Evolutionary conservation across 1,139 yeast genomes (phyloP).

Genomic region (Magnusiomyces ingens): DNA sequence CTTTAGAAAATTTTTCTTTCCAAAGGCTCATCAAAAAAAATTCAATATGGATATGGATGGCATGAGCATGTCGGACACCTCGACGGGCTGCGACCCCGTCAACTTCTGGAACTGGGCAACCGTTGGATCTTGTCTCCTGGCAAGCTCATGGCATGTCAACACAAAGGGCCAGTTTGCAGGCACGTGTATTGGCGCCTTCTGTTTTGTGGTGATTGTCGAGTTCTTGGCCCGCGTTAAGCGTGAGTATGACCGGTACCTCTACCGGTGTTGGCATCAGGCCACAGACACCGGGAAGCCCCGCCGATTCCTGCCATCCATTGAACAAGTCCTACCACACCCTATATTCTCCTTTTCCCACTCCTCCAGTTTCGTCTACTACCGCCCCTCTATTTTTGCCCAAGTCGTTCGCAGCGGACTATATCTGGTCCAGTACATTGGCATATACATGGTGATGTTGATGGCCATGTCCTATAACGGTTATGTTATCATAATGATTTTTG

Average conservation of each 20-base stretch:
- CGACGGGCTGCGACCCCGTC: too few species aligned
- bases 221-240: conserved; percentile 51
- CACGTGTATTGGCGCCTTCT: conserved; percentile 58
- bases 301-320: too few species aligned
- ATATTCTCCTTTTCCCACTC: neutral
- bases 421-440: conserved; percentile 55
- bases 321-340: neutral
- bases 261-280: conserved; percentile 23
- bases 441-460: conserved; percentile 58
- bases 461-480: conserved; percentile 72
- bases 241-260: conserved; percentile 45
- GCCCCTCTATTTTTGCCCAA: conserved; percentile 44
- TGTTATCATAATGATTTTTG: conserved; percentile 52
- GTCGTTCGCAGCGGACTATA: conserved; percentile 43
- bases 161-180: conserved; percentile 61
- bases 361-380: neutral
- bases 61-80: too few species aligned
- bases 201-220: conserved; percentile 50
- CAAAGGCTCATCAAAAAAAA: too few species aligned
- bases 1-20: too few species aligned
- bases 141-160: conserved; percentile 55
- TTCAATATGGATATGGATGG: too few species aligned
- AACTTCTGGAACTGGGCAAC: conserved; percentile 51
- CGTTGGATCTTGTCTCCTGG: conserved; percentile 55
- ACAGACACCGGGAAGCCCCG: too few species aligned